Conservation (phyloP, 1,139 yeast species). For the Suhomyces yuchorum region DNA sequence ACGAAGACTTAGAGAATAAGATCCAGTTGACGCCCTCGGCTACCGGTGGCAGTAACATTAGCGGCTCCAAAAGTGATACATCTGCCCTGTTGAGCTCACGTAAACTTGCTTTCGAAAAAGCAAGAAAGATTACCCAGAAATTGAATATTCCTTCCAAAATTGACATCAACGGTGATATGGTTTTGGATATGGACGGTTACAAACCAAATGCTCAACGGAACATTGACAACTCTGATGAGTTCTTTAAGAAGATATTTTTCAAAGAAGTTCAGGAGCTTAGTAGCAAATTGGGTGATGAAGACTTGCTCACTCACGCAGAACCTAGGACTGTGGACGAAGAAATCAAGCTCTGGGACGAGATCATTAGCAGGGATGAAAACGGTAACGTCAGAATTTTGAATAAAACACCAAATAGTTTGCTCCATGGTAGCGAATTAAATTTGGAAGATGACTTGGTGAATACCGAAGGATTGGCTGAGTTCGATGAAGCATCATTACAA, state of each 20-base stretch:
- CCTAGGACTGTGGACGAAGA: slow-evolving; percentile 24
- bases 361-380: slow-evolving; percentile 57
- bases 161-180: slow-evolving; percentile 87
- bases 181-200: slow-evolving; percentile 95
- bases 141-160: slow-evolving; percentile 87
- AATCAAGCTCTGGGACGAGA: slow-evolving; percentile 37
- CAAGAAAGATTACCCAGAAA: slow-evolving; percentile 67
- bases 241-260: slow-evolving; percentile 68
- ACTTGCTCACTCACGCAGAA: slow-evolving; percentile 15
- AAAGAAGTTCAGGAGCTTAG: slow-evolving; percentile 48
- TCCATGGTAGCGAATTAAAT: slow-evolving; percentile 6
- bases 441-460: slow-evolving; percentile 13
- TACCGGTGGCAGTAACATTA: slow-evolving; percentile 6
- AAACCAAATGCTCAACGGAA: slow-evolving; percentile 78
- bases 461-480: slow-evolving; percentile 20
- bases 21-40: slow-evolving; percentile 22
- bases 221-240: slow-evolving; percentile 66
- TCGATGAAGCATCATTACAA: slow-evolving; percentile 12
- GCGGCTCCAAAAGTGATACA: slow-evolving; percentile 6
- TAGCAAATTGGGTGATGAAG: slow-evolving; percentile 19
- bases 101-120: slow-evolving; percentile 60
- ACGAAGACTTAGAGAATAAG: slow-evolving; percentile 33
- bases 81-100: slow-evolving; percentile 23
- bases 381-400: slow-evolving; percentile 67
- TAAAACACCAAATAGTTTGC: slow-evolving; percentile 13